Evolutionary conservation across 805 yeast genomes (phyloP).

Genomic region (Saturnispora bothae): DNA sequence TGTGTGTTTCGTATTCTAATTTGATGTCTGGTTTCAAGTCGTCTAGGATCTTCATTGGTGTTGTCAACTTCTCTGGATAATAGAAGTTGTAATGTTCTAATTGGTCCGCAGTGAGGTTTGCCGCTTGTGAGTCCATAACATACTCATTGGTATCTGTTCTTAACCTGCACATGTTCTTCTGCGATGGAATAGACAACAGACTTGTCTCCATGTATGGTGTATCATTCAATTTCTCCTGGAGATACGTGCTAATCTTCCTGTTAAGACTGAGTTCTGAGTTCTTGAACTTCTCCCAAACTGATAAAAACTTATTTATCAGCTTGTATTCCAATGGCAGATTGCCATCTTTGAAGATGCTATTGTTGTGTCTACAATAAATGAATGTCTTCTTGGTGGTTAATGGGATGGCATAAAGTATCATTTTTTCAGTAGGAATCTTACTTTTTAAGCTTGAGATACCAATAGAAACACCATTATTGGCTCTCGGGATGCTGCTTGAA

Average conservation of each 20-base stretch:
- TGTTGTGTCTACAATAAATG: conserved; percentile 56
- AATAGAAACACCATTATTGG: too few relatives aligned
- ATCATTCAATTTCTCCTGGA: conserved; percentile 43
- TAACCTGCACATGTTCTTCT: conserved; percentile 43
- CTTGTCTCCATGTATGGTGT: conserved; percentile 78
- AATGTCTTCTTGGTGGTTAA: conserved; percentile 51
- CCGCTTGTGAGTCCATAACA: conserved; percentile 7
- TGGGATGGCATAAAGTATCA: conserved; percentile 63
- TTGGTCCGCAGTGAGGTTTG: conserved; percentile 17
- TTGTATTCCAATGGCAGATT: conserved; percentile 28
- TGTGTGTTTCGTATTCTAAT: conserved; percentile 41
- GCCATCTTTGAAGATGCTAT: conserved; percentile 26
- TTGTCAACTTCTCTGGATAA: conserved; percentile 35
- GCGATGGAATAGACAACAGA: conserved; percentile 66
- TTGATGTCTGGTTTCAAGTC: conserved; percentile 36
- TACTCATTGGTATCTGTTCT: conserved; percentile 9
- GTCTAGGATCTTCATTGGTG: conserved; percentile 20
- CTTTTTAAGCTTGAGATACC: neutral
- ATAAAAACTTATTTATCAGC: conserved; percentile 38
- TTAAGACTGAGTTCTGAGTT: conserved; percentile 48
- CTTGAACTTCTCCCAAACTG: conserved; percentile 54
- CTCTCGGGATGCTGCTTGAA: too few relatives aligned
- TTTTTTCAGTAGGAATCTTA: conserved; percentile 15
- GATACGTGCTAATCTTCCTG: conserved; percentile 42
- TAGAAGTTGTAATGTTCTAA: conserved; percentile 35